These are phyloP conservation scores for Rhododendron ferrugineum DNA, from an alignment of 148 eudicot genomes.

Conservation along the genomic window DNA sequence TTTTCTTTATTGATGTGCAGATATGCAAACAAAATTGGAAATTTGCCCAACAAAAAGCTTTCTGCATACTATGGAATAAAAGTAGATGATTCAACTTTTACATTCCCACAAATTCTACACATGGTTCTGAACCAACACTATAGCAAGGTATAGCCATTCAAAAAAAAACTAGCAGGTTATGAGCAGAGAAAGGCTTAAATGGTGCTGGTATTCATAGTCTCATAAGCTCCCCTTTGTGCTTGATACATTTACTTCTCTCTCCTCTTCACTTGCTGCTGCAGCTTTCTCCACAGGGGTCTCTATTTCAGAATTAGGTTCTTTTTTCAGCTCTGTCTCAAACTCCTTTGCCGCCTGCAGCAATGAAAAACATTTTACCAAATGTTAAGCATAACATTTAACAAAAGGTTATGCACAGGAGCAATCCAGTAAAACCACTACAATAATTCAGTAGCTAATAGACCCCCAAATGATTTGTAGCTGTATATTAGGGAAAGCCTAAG, in stretches of 20 bases:
- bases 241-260: conserved; percentile 34
- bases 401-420: neutral
- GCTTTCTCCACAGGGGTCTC: conserved; percentile 32
- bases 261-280: conserved; percentile 32
- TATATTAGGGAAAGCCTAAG: neutral
- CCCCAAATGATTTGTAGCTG: neutral
- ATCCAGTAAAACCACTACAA: neutral
- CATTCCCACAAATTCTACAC: neutral
- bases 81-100: neutral
- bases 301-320: conserved; percentile 33
- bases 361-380: neutral
- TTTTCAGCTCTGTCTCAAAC: conserved; percentile 70
- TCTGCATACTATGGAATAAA: neutral
- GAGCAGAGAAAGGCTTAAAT: neutral
- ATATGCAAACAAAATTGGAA: neutral
- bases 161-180: no score
- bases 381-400: neutral
- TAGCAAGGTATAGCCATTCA: no score
- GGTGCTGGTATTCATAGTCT: conserved; percentile 10
- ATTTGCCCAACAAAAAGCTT: neutral
- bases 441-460: neutral
- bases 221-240: conserved; percentile 41
- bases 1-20: neutral
- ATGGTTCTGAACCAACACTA: neutral
- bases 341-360: conserved; percentile 74